Evolutionary conservation across 2,329 filamentous ascomycete genomes (phyloP).

Genomic region (Sordariomycetes sp.): DNA sequence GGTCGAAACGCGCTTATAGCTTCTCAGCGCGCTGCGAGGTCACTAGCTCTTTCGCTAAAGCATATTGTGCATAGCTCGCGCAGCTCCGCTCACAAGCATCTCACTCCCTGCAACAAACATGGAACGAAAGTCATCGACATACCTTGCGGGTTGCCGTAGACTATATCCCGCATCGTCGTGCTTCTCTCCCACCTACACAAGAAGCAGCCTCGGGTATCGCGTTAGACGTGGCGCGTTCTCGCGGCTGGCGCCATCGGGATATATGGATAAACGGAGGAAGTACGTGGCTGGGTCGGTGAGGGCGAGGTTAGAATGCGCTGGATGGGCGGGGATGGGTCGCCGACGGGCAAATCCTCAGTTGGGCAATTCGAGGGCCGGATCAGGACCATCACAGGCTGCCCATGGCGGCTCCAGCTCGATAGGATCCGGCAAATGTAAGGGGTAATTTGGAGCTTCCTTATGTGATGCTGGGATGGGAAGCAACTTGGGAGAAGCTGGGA

Average conservation of each 20-base stretch:
- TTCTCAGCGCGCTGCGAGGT: background rate
- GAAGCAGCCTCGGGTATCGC: background rate
- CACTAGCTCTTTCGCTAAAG: background rate
- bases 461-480: conserved; percentile 3
- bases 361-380: background rate
- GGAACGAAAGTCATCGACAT: background rate
- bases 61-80: background rate
- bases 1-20: background rate
- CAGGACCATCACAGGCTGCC: conserved; percentile 1
- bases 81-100: background rate
- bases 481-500: conserved; percentile 4
- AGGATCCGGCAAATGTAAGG: background rate
- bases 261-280: conserved; percentile 1
- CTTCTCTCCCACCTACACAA: background rate
- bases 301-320: background rate
- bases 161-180: background rate
- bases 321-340: background rate
- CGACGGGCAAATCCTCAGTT: background rate
- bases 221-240: conserved; percentile 3
- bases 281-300: background rate
- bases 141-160: background rate
- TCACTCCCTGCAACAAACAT: background rate
- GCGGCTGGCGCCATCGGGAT: conserved; percentile 4
- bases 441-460: conserved; percentile 2
- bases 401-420: conserved; percentile 1